Conservation (phyloP, 2,329 filamentous ascomycete genomes). For the Xylaria sp. region DNA sequence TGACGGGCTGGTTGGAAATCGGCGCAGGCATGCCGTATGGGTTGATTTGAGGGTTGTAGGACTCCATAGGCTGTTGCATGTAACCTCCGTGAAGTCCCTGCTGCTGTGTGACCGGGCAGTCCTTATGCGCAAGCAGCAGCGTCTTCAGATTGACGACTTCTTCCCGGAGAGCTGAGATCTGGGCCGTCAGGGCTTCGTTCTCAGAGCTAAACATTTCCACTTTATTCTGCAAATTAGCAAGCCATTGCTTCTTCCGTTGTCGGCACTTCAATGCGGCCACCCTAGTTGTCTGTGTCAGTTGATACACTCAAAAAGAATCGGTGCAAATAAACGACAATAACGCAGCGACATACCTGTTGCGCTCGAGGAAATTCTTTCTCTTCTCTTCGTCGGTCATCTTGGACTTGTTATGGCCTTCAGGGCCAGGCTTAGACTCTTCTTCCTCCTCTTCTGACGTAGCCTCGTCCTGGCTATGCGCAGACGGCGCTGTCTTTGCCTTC, state of each 20-base stretch:
- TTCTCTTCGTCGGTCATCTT: constrained; percentile 99
- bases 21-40: constrained; percentile 53
- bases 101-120: constrained; percentile 86
- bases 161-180: constrained; percentile 79
- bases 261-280: constrained; percentile 95
- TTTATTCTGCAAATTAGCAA: constrained; percentile 88
- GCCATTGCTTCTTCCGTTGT: constrained; percentile 98
- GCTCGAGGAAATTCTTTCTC: constrained; percentile 92
- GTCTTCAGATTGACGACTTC: constrained; percentile 96
- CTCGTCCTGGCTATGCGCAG: constrained; percentile 36
- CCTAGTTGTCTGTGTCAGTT: constrained; percentile 42
- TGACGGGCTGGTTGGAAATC: constrained; percentile 49
- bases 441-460: constrained; percentile 51
- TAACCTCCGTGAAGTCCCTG: constrained; percentile 63
- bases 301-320: neutral
- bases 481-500: constrained; percentile 56
- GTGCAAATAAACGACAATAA: neutral
- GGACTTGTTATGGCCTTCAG: constrained; percentile 51
- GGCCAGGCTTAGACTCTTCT: constrained; percentile 46
- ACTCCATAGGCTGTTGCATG: constrained; percentile 52
- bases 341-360: constrained; percentile 69
- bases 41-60: constrained; percentile 52
- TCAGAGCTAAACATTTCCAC: constrained; percentile 89
- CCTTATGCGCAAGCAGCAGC: constrained; percentile 86
- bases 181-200: constrained; percentile 79